These are phyloP conservation scores for Amorphotheca resinae DNA, from an alignment of 495 filamentous ascomycete species.

Conservation along the genomic window DNA sequence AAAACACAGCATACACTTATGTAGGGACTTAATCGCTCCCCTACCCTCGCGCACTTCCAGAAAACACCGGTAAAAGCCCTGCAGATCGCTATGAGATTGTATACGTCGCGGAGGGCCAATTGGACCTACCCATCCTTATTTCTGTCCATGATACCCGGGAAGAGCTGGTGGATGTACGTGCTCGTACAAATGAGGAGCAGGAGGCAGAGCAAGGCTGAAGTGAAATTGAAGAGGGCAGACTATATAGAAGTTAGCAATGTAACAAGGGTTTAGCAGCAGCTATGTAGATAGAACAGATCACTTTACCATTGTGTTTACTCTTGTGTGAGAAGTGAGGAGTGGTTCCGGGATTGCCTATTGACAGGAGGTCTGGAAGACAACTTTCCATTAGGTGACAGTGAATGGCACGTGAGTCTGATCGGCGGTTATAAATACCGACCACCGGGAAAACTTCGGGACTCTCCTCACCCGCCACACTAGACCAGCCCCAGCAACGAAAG, in stretches of 20 bases:
- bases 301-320: not conserved
- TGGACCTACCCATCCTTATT: slow-evolving; percentile 69
- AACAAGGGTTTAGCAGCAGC: not conserved
- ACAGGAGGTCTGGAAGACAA: not conserved
- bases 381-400: too few species aligned
- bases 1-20: slow-evolving; percentile 86
- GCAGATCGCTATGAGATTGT: not conserved
- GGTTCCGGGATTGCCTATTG: not conserved
- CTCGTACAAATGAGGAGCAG: slow-evolving; percentile 92
- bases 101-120: not conserved
- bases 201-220: slow-evolving; percentile 82
- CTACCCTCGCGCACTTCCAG: slow-evolving; percentile 93
- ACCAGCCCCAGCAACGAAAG: too few species aligned
- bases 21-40: slow-evolving; percentile 89
- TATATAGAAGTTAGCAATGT: slow-evolving; percentile 29
- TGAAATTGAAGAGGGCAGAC: slow-evolving; percentile 98
- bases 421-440: too few species aligned
- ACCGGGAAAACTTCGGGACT: too few species aligned
- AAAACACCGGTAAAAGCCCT: slow-evolving; percentile 51
- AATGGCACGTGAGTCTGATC: too few species aligned
- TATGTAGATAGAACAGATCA: not conserved
- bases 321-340: not conserved
- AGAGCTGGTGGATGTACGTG: slow-evolving; percentile 79
- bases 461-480: too few species aligned
- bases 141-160: slow-evolving; percentile 84